These are phyloP conservation scores for Claviceps digitariae DNA, from an alignment of 2,329 filamentous ascomycete species.

Conservation along the genomic window DNA sequence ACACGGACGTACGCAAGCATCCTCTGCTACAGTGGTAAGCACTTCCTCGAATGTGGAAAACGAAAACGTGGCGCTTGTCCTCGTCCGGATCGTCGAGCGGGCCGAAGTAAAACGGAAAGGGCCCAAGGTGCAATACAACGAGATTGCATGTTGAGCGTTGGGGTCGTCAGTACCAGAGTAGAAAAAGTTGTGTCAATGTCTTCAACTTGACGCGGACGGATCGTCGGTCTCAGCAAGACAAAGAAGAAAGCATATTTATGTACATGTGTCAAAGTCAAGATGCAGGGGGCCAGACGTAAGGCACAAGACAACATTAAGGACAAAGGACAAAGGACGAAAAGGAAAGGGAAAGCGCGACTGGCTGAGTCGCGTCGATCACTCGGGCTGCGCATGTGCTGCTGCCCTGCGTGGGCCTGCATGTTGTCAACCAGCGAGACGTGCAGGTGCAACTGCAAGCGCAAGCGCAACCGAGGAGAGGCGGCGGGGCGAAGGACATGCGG, in stretches of 20 bases:
- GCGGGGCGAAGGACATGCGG: not conserved
- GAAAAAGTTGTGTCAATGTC: too few relatives aligned
- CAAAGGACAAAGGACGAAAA: not conserved
- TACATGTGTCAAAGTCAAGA: not conserved
- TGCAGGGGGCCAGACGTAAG: not conserved
- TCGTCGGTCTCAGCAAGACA: not conserved
- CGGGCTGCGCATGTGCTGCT: too few relatives aligned
- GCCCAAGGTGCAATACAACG: too few relatives aligned
- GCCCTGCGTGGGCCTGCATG: not conserved
- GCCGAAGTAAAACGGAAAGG: not conserved
- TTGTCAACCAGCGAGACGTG: not conserved
- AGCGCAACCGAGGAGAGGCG: not conserved
- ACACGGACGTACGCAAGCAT: too few relatives aligned
- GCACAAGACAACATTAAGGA: not conserved
- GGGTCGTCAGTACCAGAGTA: too few relatives aligned
- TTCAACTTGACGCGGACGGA: too few relatives aligned
- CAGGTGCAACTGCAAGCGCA: not conserved
- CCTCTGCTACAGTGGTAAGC: not conserved
- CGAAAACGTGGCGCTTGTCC: not conserved
- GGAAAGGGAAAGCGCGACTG: not conserved
- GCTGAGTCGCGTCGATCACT: too few relatives aligned
- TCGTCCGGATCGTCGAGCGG: not conserved
- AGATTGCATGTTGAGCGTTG: not conserved
- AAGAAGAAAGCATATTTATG: not conserved
- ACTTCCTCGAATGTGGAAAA: not conserved